Base-by-base conservation (phyloP, 2,329 filamentous ascomycete species). In the Aspergillus chevalieri region DNA sequence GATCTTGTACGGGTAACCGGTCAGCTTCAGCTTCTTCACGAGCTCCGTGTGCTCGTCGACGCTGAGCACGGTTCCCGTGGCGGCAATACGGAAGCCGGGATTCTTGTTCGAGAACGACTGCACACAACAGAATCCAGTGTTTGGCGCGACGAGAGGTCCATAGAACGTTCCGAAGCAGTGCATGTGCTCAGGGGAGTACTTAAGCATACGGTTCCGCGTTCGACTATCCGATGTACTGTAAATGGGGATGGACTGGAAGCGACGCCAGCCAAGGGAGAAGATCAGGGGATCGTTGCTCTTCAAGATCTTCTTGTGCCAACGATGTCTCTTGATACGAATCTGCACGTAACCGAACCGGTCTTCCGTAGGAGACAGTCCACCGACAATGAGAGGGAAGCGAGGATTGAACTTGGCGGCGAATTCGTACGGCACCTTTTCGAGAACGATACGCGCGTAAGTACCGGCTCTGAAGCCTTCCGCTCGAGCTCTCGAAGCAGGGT, bases 111-210 rank as follows among this genome's bases (percentile, higher is more conserved):
- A 89, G 64, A 98, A 86, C 6, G 86, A 89, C 70, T 97, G 89
- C 57, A 97, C 89, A 69, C 87, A 93, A 58, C 88, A 91, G 72
- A 98, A 97, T 51, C 92, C 90, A 2, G 92, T 95, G 70, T 95
- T 96, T 10, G 94, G 93, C 0, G 93, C 90, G 52, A 96, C 89
- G 6, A 98, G 82, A 0, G 94, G 93, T 0, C 91, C 93, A 64
- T 95, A 97, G 71, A 97, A 90, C 46, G 91, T 95, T 38, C 83
- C 93, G 67, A 95, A 95, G 74, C 94, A 98, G 74, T 97, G 93
- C 90, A 96, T 97, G 66, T 98, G 93, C 75, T 98, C 94, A 0
- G 93, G 94, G 0, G 92, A 96, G 71, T 98, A 98, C 71, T 98
- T 98, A 54, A 98, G 81, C 92, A 98, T 96, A 50, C 93, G 85